A percentile compares a stretch with the other conserved stretches of the same genome.
These are phyloP conservation scores for Tulasnella sp. DNA, from an alignment of 768 basidiomycete species.

Conservation along the genomic window DNA sequence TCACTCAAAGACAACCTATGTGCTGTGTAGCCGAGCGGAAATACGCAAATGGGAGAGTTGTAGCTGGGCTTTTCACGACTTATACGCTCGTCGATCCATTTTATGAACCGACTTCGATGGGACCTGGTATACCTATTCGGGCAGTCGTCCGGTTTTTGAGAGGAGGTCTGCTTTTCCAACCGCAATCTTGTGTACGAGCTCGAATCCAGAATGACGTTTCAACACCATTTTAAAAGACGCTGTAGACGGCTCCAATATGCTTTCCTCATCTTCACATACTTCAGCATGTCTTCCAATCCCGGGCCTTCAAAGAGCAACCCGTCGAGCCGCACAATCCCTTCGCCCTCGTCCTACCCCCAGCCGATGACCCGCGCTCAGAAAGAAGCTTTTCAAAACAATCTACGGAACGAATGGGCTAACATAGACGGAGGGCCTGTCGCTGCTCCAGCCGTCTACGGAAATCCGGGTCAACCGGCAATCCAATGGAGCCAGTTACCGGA, in stretches of 20 bases:
- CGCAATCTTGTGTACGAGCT: background rate
- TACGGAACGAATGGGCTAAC: background rate
- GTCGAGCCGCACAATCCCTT: background rate
- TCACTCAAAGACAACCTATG: background rate
- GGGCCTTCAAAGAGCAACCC: background rate
- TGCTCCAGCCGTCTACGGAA: background rate
- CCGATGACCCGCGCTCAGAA: background rate
- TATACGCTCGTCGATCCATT: background rate
- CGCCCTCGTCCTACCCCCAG: background rate
- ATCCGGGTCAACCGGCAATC: background rate
- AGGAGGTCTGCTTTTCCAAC: background rate
- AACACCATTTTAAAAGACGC: too few relatives aligned
- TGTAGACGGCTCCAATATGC: too few relatives aligned
- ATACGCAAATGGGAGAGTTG: background rate
- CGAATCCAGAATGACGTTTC: too few relatives aligned
- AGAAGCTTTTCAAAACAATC: background rate
- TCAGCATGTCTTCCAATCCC: background rate
- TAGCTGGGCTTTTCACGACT: background rate
- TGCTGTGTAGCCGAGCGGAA: background rate
- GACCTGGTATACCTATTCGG: background rate
- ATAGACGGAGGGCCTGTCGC: background rate
- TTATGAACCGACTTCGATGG: background rate
- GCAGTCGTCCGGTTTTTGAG: background rate
- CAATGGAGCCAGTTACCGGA: background rate
- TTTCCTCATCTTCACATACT: too few relatives aligned